These are phyloP conservation scores for Polygonum aviculare DNA, from an alignment of 148 eudicot species.

Conservation along the genomic window DNA sequence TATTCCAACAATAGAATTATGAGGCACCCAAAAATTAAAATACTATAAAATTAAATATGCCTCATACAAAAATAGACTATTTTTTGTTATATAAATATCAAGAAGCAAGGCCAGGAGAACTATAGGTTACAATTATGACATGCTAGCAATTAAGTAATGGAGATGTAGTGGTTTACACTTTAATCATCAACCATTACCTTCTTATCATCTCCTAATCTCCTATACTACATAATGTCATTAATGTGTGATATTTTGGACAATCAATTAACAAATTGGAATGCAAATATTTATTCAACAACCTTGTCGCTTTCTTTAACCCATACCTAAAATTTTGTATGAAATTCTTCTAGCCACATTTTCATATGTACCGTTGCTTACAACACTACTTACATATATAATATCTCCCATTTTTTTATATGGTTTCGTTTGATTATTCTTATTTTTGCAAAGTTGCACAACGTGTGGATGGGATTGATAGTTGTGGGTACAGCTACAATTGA, in stretches of 20 bases:
- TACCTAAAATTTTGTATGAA: neutral
- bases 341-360: neutral
- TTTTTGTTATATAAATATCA: neutral
- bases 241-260: neutral
- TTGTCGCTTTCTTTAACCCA: neutral
- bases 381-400: neutral
- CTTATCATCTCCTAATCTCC: neutral
- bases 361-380: neutral
- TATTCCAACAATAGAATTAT: neutral
- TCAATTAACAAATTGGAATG: neutral
- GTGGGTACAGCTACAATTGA: neutral
- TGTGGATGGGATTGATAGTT: no score
- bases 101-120: neutral
- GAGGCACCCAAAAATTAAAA: neutral
- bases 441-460: neutral
- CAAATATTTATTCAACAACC: neutral
- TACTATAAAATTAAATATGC: neutral
- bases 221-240: neutral
- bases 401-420: neutral
- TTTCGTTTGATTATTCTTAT: neutral
- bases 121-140: slow-evolving; percentile 9
- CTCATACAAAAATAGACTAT: neutral
- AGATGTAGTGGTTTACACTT: slow-evolving; percentile 8
- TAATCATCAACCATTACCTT: slow-evolving; percentile 7
- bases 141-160: neutral